These are phyloP conservation scores for Tulasnella sp. DNA, from an alignment of 768 basidiomycete species.

Conservation along the genomic window DNA sequence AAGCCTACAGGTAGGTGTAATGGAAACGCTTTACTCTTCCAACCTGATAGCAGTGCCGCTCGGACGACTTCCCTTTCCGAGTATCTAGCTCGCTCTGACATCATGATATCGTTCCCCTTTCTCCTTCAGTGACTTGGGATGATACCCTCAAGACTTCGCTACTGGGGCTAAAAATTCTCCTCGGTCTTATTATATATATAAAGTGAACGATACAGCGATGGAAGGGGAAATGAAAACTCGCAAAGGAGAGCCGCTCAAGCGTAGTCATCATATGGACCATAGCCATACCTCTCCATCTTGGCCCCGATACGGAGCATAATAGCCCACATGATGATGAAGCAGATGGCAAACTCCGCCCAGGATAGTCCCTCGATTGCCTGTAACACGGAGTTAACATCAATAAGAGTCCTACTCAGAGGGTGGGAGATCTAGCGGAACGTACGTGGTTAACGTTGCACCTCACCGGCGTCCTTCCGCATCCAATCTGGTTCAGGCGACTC, in stretches of 20 bases:
- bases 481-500: neutral
- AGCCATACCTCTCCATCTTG: conserved; percentile 2
- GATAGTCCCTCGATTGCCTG: conserved; percentile 1
- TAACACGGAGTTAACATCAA: neutral
- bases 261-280: conserved; percentile 2
- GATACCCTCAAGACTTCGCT: too few species aligned
- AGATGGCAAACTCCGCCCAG: neutral
- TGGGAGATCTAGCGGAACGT: neutral
- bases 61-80: too few species aligned
- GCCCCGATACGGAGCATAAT: neutral
- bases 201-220: neutral
- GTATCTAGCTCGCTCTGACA: too few species aligned
- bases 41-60: too few species aligned
- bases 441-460: conserved; percentile 1
- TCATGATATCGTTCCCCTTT: too few species aligned
- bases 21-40: too few species aligned
- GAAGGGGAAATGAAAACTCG: neutral
- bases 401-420: too few species aligned
- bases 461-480: neutral
- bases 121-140: too few species aligned
- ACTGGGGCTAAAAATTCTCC: neutral
- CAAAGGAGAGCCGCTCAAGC: neutral
- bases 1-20: too few species aligned
- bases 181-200: neutral
- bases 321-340: neutral